Conservation (phyloP, 345 rosid genomes). For the Arabidopsis arenosa region DNA sequence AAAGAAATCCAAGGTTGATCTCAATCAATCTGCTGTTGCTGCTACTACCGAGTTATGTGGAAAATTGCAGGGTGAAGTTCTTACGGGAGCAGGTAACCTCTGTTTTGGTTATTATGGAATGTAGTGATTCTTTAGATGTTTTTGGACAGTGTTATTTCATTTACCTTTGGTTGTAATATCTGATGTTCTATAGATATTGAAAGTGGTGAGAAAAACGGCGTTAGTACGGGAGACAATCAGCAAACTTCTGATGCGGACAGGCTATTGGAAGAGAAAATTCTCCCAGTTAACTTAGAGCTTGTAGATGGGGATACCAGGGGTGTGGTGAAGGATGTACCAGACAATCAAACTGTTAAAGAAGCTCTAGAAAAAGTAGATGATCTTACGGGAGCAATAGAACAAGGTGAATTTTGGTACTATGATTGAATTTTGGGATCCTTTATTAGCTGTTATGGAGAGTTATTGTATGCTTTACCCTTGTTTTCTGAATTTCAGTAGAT, state of each 20-base stretch:
- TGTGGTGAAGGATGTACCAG: slow-evolving; percentile 1
- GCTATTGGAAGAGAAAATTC: slow-evolving; percentile 8
- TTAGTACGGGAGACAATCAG: slow-evolving; percentile 25
- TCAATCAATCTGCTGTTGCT: slow-evolving; percentile 35
- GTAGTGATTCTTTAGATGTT: neutral
- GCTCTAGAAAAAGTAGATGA: slow-evolving; percentile 26
- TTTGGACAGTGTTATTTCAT: slow-evolving; percentile 7
- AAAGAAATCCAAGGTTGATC: slow-evolving; percentile 40
- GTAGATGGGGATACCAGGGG: slow-evolving; percentile 3
- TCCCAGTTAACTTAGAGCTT: neutral
- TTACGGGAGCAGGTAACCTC: slow-evolving; percentile 34
- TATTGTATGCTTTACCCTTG: slow-evolving; percentile 7
- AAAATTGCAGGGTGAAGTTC: neutral
- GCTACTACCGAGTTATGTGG: neutral
- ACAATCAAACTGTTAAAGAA: neutral
- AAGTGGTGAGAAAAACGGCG: slow-evolving; percentile 6
- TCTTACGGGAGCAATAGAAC: neutral
- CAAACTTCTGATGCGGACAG: neutral
- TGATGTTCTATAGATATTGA: slow-evolving; percentile 40
- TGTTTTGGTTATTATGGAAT: neutral
- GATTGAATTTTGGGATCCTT: neutral
- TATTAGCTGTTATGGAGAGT: slow-evolving; percentile 1
- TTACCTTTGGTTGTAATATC: slow-evolving; percentile 26
- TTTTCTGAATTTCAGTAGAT: neutral
- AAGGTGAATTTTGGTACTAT: neutral